Evolutionary conservation across 2,329 filamentous ascomycete species (phyloP).

Genomic region (Pseudogymnoascus sp.): DNA sequence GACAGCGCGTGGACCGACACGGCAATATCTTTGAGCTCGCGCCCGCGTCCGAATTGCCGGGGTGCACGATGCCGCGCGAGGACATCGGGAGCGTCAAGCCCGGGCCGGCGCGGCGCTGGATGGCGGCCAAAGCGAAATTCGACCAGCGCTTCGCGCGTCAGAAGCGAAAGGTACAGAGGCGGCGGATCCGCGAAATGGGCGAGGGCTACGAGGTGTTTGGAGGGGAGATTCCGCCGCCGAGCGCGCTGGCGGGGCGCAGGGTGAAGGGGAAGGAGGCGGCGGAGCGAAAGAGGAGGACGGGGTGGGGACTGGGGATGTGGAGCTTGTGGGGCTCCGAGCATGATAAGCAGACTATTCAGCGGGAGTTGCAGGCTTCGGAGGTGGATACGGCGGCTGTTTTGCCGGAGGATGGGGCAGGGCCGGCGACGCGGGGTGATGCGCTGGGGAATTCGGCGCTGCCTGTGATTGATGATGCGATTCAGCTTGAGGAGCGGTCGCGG

Average conservation of each 20-base stretch:
- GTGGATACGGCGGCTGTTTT: conserved; percentile 29
- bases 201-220: conserved; percentile 65
- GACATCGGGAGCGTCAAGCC: conserved; percentile 75
- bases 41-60: conserved; percentile 56
- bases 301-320: conserved; percentile 76
- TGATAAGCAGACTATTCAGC: conserved; percentile 64
- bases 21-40: conserved; percentile 66
- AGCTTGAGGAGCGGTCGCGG: conserved; percentile 13
- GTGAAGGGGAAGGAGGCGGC: conserved; percentile 42
- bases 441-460: conserved; percentile 10
- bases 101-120: conserved; percentile 75
- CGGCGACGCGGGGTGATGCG: conserved; percentile 24
- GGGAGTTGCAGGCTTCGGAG: conserved; percentile 44
- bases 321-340: conserved; percentile 82
- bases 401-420: conserved; percentile 37
- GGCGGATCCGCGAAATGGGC: conserved; percentile 64
- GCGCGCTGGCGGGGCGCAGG: conserved; percentile 68
- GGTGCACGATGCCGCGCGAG: conserved; percentile 51
- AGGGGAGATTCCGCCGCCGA: conserved; percentile 74
- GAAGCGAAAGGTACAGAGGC: conserved; percentile 65
- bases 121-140: conserved; percentile 64
- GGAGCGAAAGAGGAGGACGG: conserved; percentile 52
- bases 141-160: conserved; percentile 63
- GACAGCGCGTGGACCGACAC: conserved; percentile 74
- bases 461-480: conserved; percentile 13